Evolutionary conservation across 1,284 basidiomycete species (phyloP).

Genomic region (Apiotrichum porosum): DNA sequence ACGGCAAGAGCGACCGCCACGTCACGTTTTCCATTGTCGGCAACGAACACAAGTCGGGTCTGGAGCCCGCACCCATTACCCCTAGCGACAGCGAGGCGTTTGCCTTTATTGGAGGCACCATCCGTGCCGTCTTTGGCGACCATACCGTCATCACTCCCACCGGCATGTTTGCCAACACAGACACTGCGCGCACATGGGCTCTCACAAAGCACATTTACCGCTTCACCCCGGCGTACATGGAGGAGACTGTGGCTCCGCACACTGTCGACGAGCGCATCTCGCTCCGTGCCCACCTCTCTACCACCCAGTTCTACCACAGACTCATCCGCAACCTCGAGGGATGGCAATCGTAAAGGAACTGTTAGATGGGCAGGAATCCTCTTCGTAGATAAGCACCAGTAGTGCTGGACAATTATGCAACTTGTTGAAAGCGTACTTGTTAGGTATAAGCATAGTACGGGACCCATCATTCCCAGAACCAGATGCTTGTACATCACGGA

Average conservation of each 20-base stretch:
- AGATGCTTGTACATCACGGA: too few species aligned
- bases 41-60: conserved; percentile 16
- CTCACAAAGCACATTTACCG: conserved; percentile 52
- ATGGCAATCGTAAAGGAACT: conserved; percentile 22
- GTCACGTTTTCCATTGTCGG: conserved; percentile 11
- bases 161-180: conserved; percentile 51
- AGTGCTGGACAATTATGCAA: background rate
- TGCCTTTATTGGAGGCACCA: conserved; percentile 48
- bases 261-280: conserved; percentile 53
- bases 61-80: conserved; percentile 53
- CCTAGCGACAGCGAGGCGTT: conserved; percentile 44
- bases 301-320: conserved; percentile 52
- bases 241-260: conserved; percentile 47
- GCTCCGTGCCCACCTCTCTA: conserved; percentile 48
- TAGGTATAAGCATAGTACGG: too few species aligned
- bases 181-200: conserved; percentile 50
- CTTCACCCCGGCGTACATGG: conserved; percentile 46
- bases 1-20: conserved; percentile 4
- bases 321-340: conserved; percentile 51
- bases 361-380: background rate
- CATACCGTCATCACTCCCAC: conserved; percentile 51
- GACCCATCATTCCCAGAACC: too few species aligned
- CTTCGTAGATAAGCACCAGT: background rate
- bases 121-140: conserved; percentile 45
- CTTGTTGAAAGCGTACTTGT: too few species aligned